A percentile compares a stretch with the other conserved stretches of the same genome.
Evolutionary conservation across 345 rosid genomes (phyloP).

Genomic region (Turnera subulata): DNA sequence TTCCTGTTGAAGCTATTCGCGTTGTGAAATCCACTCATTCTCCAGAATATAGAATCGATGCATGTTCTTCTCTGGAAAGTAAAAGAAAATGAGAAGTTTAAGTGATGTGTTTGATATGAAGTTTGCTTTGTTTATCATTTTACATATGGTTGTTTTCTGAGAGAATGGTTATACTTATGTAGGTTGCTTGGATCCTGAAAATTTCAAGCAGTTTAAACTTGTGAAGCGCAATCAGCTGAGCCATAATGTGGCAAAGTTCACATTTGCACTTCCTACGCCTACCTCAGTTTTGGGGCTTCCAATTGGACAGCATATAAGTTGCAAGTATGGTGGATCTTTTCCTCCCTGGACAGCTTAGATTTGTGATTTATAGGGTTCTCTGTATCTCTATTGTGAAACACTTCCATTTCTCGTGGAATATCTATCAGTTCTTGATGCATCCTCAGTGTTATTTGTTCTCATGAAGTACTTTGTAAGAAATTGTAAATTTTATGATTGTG

Average conservation of each 20-base stretch:
- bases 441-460: background rate
- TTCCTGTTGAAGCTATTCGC: too few species aligned
- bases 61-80: too few species aligned
- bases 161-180: background rate
- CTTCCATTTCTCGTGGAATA: background rate
- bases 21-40: too few species aligned
- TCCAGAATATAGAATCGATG: too few species aligned
- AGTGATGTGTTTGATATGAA: background rate
- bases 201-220: constrained; percentile 86
- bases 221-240: constrained; percentile 77
- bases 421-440: background rate
- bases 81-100: too few species aligned
- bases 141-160: background rate
- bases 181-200: constrained; percentile 88
- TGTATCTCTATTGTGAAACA: background rate
- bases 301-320: constrained; percentile 94
- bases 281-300: constrained; percentile 91
- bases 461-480: background rate
- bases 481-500: background rate
- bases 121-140: background rate
- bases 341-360: background rate
- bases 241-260: constrained; percentile 94
- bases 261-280: constrained; percentile 67
- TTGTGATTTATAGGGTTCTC: background rate
- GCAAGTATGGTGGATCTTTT: constrained; percentile 52